Conservation (phyloP, 176 grass and related monocot genomes). For the Tuctoria greenei region DNA sequence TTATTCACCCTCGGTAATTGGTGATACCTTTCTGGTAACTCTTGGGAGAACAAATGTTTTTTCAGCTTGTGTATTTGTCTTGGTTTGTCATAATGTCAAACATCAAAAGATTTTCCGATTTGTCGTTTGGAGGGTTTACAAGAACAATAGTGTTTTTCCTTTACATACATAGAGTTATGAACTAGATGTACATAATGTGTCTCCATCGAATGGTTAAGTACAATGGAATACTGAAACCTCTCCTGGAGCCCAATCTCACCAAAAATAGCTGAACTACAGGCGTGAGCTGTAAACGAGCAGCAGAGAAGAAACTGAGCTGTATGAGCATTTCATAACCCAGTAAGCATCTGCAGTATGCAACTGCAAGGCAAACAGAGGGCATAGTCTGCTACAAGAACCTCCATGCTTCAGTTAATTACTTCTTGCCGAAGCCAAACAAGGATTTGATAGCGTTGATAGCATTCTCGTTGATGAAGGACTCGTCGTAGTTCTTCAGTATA, state of each 20-base stretch:
- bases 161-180: slow-evolving; percentile 20
- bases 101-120: too few relatives aligned
- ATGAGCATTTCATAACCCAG: background rate
- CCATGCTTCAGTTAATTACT: slow-evolving; percentile 39
- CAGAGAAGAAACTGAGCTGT: background rate
- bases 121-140: background rate
- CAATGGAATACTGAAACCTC: slow-evolving; percentile 14
- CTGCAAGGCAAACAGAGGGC: background rate
- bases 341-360: background rate
- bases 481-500: slow-evolving; percentile 82
- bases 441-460: slow-evolving; percentile 95
- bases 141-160: slow-evolving; percentile 23
- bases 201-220: slow-evolving; percentile 32
- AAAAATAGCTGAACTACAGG: slow-evolving; percentile 42
- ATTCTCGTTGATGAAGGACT: slow-evolving; percentile 96
- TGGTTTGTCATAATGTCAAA: slow-evolving; percentile 15
- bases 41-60: background rate
- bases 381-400: background rate
- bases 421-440: slow-evolving; percentile 73
- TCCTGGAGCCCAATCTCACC: slow-evolving; percentile 34
- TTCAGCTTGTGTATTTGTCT: background rate
- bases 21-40: background rate
- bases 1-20: background rate
- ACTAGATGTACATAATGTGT: slow-evolving; percentile 20
- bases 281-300: slow-evolving; percentile 19